phyloP scores from a whole-genome alignment of 2,329 filamentous ascomycete species.

The Aspergillus tamarii region DNA sequence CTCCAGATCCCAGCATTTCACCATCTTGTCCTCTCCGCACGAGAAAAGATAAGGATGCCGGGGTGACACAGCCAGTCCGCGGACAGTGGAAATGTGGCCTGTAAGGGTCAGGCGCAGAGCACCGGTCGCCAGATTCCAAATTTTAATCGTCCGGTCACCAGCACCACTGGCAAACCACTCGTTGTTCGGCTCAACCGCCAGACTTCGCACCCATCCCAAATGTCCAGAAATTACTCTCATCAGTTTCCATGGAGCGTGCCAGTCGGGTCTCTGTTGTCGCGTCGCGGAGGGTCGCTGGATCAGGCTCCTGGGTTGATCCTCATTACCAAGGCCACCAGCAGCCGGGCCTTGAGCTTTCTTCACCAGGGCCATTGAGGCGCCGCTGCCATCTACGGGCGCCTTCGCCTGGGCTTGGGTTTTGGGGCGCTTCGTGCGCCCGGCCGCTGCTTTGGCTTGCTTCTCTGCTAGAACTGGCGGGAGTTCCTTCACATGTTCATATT shows the following conservation, averaged over 20 bases:
- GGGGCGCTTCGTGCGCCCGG: slow-evolving; percentile 65
- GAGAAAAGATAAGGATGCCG: slow-evolving; percentile 96
- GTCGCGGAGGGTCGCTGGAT: slow-evolving; percentile 65
- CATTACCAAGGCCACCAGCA: slow-evolving; percentile 37
- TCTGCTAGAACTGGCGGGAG: slow-evolving; percentile 77
- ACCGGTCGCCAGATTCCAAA: slow-evolving; percentile 93
- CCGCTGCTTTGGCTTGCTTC: slow-evolving; percentile 72
- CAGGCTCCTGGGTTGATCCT: slow-evolving; percentile 60
- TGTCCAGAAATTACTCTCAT: slow-evolving; percentile 98
- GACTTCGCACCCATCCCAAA: slow-evolving; percentile 86
- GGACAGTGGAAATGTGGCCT: slow-evolving; percentile 90
- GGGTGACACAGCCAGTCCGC: slow-evolving; percentile 87
- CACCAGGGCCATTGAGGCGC: slow-evolving; percentile 61
- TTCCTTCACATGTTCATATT: slow-evolving; percentile 78
- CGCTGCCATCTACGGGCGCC: slow-evolving; percentile 55
- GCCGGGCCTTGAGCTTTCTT: slow-evolving; percentile 38
- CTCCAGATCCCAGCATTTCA: slow-evolving; percentile 99
- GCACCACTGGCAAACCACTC: slow-evolving; percentile 97
- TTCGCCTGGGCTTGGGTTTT: slow-evolving; percentile 54
- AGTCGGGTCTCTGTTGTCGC: slow-evolving; percentile 77
- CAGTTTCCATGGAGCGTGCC: slow-evolving; percentile 98
- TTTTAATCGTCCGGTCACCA: slow-evolving; percentile 96
- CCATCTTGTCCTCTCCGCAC: slow-evolving; percentile 99
- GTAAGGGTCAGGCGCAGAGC: slow-evolving; percentile 83
- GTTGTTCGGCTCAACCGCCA: slow-evolving; percentile 94